Conservation (phyloP, 805 yeast genomes). For the Starmerella powellii region DNA sequence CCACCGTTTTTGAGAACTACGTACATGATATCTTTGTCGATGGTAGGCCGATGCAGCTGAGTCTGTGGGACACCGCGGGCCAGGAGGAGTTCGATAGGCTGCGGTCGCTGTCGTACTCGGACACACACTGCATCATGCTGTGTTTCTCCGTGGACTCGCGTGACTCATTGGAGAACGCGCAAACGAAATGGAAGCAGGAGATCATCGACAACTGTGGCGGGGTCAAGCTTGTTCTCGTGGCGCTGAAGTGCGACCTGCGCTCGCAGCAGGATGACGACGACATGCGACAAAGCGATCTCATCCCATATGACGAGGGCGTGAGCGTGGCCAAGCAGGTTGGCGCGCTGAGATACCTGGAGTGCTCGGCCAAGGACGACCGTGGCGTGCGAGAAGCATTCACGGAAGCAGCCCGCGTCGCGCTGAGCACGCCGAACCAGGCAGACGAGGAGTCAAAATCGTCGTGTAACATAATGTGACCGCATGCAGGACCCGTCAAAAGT, state of each 20-base stretch:
- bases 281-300: constrained; percentile 34
- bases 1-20: constrained; percentile 94
- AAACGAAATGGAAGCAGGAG: constrained; percentile 93
- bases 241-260: constrained; percentile 87
- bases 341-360: constrained; percentile 86
- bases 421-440: constrained; percentile 67
- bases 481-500: background rate
- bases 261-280: constrained; percentile 43
- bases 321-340: constrained; percentile 87
- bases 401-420: constrained; percentile 95
- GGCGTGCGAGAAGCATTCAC: constrained; percentile 99
- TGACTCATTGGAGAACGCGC: constrained; percentile 89
- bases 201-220: constrained; percentile 96
- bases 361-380: constrained; percentile 89
- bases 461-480: constrained; percentile 18
- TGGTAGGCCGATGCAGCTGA: constrained; percentile 79
- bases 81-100: constrained; percentile 95
- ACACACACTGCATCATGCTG: constrained; percentile 92
- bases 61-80: constrained; percentile 98
- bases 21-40: constrained; percentile 95
- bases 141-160: constrained; percentile 91
- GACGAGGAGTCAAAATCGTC: constrained; percentile 26
- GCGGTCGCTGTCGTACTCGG: constrained; percentile 83
- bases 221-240: constrained; percentile 84
- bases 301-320: constrained; percentile 86